Evolutionary conservation across 805 yeast genomes (phyloP).

Genomic region (Metschnikowia gelsemii): DNA sequence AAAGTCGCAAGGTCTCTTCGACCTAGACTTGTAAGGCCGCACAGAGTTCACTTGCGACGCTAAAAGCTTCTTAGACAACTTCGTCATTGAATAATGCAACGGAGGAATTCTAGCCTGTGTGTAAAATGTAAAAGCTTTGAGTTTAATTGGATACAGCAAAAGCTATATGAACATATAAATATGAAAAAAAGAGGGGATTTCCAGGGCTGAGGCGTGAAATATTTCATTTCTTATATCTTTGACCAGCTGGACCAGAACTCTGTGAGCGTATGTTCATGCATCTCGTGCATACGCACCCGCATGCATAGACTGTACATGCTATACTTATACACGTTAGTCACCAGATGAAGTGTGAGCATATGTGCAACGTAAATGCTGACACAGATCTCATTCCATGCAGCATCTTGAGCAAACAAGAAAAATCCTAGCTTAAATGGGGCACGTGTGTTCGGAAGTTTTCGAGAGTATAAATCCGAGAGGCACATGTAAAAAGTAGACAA

Average conservation of each 20-base stretch:
- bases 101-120: too few species aligned
- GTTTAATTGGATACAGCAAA: slow-evolving; percentile 1
- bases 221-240: neutral
- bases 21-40: slow-evolving; percentile 35
- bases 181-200: neutral
- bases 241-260: too few species aligned
- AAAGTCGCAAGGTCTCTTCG: slow-evolving; percentile 36
- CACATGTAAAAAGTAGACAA: neutral
- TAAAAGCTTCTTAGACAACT: slow-evolving; percentile 19
- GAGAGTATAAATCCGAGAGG: slow-evolving; percentile 1
- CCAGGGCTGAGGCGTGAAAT: too few species aligned
- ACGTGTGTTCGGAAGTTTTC: too few species aligned
- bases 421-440: neutral
- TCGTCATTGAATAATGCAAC: slow-evolving; percentile 10
- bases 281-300: slow-evolving; percentile 10
- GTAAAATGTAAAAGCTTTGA: neutral
- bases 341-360: slow-evolving; percentile 3
- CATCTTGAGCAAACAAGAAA: slow-evolving; percentile 1
- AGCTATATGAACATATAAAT: slow-evolving; percentile 1
- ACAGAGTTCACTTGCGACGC: slow-evolving; percentile 22
- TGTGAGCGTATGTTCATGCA: slow-evolving; percentile 1
- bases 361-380: neutral
- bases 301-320: slow-evolving; percentile 9
- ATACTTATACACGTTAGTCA: slow-evolving; percentile 1
- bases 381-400: slow-evolving; percentile 1